Percentiles rank a stretch among this genome's conserved stretches.
Conservation (phyloP, 805 yeast genomes). For the Alloascoidea africana region DNA sequence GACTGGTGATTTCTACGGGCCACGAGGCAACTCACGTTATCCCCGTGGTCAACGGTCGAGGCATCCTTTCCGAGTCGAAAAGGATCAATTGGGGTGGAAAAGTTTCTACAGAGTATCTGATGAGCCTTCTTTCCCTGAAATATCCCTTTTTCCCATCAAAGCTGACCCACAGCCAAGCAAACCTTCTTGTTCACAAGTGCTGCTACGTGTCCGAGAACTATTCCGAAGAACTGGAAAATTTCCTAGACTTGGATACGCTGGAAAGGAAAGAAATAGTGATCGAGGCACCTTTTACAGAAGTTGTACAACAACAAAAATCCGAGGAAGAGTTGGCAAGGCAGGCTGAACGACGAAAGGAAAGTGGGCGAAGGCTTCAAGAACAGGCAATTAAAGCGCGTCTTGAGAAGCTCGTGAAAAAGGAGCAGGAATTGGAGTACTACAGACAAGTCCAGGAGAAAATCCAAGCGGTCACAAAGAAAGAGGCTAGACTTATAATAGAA, state of each 20-base stretch:
- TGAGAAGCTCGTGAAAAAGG: constrained; percentile 68
- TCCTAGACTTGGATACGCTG: constrained; percentile 45
- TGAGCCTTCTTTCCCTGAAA: constrained; percentile 52
- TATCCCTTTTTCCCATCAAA: constrained; percentile 87
- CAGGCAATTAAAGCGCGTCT: constrained; percentile 77
- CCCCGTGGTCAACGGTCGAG: constrained; percentile 65
- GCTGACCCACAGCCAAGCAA: constrained; percentile 46
- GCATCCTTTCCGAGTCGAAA: constrained; percentile 51
- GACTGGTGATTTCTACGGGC: constrained; percentile 74
- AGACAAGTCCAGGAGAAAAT: constrained; percentile 39
- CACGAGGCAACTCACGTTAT: constrained; percentile 70
- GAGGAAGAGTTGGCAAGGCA: constrained; percentile 71
- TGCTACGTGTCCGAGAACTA: constrained; percentile 69
- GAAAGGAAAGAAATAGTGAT: constrained; percentile 59
- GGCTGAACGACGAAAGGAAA: constrained; percentile 69
- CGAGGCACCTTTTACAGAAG: constrained; percentile 68
- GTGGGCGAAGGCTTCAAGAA: constrained; percentile 79
- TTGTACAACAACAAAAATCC: constrained; percentile 53
- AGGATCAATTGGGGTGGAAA: constrained; percentile 90
- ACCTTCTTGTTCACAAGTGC: constrained; percentile 53
- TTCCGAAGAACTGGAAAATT: constrained; percentile 38
- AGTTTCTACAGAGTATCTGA: constrained; percentile 49
- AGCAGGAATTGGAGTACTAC: constrained; percentile 66
- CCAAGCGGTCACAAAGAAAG: constrained; percentile 31
- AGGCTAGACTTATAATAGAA: constrained; percentile 37